phyloP scores from a whole-genome alignment of 2,329 filamentous ascomycete genomes.

The Arthroderma sp. region DNA sequence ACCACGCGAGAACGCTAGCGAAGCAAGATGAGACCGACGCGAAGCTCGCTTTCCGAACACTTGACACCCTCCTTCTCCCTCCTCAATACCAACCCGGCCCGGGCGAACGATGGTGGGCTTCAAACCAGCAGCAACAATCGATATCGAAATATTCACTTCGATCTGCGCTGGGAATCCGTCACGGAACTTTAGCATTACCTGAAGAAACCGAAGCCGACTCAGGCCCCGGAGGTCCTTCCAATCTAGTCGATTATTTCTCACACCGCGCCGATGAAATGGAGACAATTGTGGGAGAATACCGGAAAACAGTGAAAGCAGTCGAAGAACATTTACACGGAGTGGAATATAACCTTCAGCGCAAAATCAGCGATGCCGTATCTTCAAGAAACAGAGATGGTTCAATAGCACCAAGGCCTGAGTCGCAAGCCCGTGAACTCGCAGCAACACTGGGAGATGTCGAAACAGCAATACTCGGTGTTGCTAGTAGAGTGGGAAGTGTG shows the following conservation, averaged over 20 bases:
- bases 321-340: conserved; percentile 52
- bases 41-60: conserved; percentile 56
- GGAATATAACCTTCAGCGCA: conserved; percentile 46
- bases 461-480: conserved; percentile 50
- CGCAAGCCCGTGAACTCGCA: conserved; percentile 35
- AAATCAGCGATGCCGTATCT: conserved; percentile 43
- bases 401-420: conserved; percentile 30
- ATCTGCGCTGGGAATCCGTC: conserved; percentile 22
- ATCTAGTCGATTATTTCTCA: conserved; percentile 52
- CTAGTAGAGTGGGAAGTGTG: conserved; percentile 44
- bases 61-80: conserved; percentile 62
- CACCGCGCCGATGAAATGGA: conserved; percentile 49
- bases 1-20: conserved; percentile 42
- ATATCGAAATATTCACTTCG: conserved; percentile 25
- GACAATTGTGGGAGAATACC: conserved; percentile 43
- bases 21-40: conserved; percentile 57
- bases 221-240: conserved; percentile 38
- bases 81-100: conserved; percentile 44
- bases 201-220: conserved; percentile 31
- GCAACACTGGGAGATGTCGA: conserved; percentile 53
- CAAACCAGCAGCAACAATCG: conserved; percentile 25
- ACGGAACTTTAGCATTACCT: conserved; percentile 35
- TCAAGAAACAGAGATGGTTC: conserved; percentile 28
- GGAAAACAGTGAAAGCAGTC: conserved; percentile 48
- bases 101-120: conserved; percentile 27